A percentile compares a stretch with the other conserved stretches of the same genome.
These are phyloP conservation scores for Pelargonium hybrid DNA, from an alignment of 441 rosid genomes.

Conservation along the genomic window DNA sequence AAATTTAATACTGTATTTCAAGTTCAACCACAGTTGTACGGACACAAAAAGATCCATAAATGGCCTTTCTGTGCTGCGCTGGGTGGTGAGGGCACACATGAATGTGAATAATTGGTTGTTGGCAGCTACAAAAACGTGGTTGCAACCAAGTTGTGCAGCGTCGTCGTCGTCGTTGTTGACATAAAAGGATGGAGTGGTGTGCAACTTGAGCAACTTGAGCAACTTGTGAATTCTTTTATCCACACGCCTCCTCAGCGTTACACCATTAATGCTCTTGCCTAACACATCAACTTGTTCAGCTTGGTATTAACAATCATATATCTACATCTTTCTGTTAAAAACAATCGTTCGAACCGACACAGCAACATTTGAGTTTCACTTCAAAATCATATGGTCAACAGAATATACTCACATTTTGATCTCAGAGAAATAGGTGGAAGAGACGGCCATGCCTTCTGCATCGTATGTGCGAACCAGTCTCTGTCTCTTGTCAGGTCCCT, in stretches of 20 bases:
- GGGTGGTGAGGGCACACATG: no score
- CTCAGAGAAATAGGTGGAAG: slow-evolving; percentile 68
- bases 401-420: slow-evolving; percentile 43
- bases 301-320: background rate
- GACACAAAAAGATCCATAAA: no score
- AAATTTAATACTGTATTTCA: no score
- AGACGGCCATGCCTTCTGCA: slow-evolving; percentile 72
- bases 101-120: no score
- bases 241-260: background rate
- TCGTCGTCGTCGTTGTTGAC: no score
- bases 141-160: no score
- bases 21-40: no score
- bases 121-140: no score
- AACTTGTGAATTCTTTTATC: background rate
- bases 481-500: slow-evolving; percentile 56
- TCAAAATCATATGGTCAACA: no score
- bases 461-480: slow-evolving; percentile 78
- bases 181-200: background rate
- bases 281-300: background rate
- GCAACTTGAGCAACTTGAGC: background rate
- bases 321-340: background rate
- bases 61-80: no score
- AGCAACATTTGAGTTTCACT: no score
- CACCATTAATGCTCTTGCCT: background rate
- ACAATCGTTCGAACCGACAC: background rate